Conservation (phyloP, 495 filamentous ascomycete genomes). For the Friedmanniomyces simplex region DNA sequence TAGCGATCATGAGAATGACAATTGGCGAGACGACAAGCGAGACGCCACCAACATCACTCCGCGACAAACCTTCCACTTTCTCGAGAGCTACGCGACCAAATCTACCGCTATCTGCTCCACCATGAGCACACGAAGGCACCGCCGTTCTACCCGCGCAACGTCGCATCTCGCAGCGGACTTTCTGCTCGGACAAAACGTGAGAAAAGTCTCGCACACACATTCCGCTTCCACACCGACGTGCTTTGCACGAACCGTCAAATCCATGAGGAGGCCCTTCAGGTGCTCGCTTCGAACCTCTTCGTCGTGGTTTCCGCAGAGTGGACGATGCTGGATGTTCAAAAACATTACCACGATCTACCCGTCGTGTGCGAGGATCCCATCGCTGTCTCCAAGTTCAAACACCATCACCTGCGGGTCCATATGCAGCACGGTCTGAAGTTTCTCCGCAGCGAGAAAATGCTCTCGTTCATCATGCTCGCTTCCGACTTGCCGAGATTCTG, state of each 20-base stretch:
- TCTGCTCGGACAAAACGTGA: background rate
- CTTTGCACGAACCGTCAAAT: slow-evolving; percentile 1
- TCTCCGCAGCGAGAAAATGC: background rate
- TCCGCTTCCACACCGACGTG: slow-evolving; percentile 1
- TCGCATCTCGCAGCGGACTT: background rate
- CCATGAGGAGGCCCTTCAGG: background rate
- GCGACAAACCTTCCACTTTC: background rate
- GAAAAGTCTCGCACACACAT: slow-evolving; percentile 1
- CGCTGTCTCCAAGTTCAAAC: background rate
- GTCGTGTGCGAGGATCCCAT: slow-evolving; percentile 6
- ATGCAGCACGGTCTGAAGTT: background rate
- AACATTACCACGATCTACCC: background rate
- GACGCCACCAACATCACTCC: background rate
- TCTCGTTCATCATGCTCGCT: background rate
- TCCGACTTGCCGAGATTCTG: background rate
- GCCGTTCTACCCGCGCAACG: background rate
- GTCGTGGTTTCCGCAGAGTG: slow-evolving; percentile 3
- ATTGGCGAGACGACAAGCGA: background rate
- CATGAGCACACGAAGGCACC: background rate
- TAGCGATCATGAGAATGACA: background rate
- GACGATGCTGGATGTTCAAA: background rate
- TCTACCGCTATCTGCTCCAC: slow-evolving; percentile 8
- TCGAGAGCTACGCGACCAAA: slow-evolving; percentile 2
- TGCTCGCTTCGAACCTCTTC: slow-evolving; percentile 3
- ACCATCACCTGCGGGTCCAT: too few species aligned